Base-by-base conservation (phyloP, 352 stramenopile genomes). In the Pythium insidiosum region DNA sequence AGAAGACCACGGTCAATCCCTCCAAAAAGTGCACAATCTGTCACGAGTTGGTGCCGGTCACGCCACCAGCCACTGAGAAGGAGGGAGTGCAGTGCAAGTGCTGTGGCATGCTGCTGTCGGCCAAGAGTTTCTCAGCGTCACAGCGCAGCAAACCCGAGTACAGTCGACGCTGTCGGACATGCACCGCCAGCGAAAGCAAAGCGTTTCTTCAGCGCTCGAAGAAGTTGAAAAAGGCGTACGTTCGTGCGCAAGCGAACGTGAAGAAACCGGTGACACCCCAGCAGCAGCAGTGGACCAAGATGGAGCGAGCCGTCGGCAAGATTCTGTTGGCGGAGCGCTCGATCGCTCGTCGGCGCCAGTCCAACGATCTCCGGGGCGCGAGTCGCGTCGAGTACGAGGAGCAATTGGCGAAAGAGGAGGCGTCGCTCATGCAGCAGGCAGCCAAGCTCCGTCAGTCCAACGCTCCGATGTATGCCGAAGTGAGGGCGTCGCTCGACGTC, bases 11-110 rank as follows among this genome's bases (percentile, higher is more conserved):
- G n/a, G n/a, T n/a, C n/a, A n/a, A n/a, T n/a, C n/a, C n/a, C n/a
- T n/a, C n/a, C n/a, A n/a, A n/a, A n/a, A n/a, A n/a, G n/a, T n/a
- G n/a, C n/a, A n/a, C n/a, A n/a, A n/a, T n/a, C n/a, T n/a, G n/a
- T n/a, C n/a, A n/a, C n/a, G n/a, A n/a, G n/a, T n/a, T n/a, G n/a
- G n/a, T n/a, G n/a, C n/a, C n/a, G n/a, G n/a, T n/a, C n/a, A n/a
- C n/a, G n/a, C n/a, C n/a, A n/a, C n/a, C n/a, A n/a, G n/a, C n/a
- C n/a, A n/a, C n/a, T n/a, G n/a, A n/a, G n/a, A n/a, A n/a, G n/a
- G n/a, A n/a, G n/a, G n/a, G n/a, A n/a, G n/a, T 66, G 42, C 41
- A 54, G 15, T 66, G 52, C 22, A 53, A 58, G 6, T 61, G 56
- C 24, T 66, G 52, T 38, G 23, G 38, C 1, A 20, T 50, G 26